Percentiles rank a stretch among this genome's conserved stretches.
phyloP scores from a whole-genome alignment of 2,329 filamentous ascomycete genomes.

The Neofusicoccum laricinum region DNA sequence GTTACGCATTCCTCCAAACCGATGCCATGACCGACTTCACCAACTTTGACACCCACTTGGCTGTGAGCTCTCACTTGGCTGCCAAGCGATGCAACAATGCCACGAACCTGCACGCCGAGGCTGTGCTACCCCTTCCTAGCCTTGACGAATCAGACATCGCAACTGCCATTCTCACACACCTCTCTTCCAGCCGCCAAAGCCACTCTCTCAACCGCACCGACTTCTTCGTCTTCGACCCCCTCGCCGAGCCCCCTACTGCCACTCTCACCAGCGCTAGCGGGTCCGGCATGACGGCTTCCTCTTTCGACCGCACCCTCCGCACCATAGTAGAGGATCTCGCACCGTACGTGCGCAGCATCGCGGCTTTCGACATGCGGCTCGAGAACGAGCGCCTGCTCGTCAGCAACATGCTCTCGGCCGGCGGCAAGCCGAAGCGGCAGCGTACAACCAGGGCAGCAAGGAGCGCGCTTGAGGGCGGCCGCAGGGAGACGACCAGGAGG shows the following conservation, averaged over 20 bases:
- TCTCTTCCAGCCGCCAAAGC: constrained; percentile 16
- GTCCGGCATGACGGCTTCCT: constrained; percentile 61
- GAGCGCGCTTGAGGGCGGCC: constrained; percentile 73
- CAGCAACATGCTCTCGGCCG: constrained; percentile 61
- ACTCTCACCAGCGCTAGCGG: constrained; percentile 27
- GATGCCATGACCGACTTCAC: constrained; percentile 47
- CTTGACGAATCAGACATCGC: constrained; percentile 16
- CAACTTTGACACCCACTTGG: constrained; percentile 34
- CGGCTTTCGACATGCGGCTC: constrained; percentile 69
- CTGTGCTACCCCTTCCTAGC: not conserved
- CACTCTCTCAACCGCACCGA: constrained; percentile 32
- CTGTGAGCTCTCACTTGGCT: constrained; percentile 31
- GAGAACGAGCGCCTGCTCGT: constrained; percentile 65
- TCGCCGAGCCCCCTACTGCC: constrained; percentile 40
- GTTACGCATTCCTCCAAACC: constrained; percentile 53
- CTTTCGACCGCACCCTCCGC: constrained; percentile 69
- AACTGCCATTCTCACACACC: constrained; percentile 31
- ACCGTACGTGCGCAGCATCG: constrained; percentile 85
- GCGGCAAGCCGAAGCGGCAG: constrained; percentile 56
- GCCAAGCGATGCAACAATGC: not conserved
- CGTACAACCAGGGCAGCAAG: constrained; percentile 72
- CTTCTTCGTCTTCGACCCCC: constrained; percentile 52
- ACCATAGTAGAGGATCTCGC: constrained; percentile 75
- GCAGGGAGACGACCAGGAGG: constrained; percentile 62
- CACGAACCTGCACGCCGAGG: not conserved